Evolutionary conservation across 2,329 filamentous ascomycete genomes (phyloP).

Genomic region (Hypoxylon sp.): DNA sequence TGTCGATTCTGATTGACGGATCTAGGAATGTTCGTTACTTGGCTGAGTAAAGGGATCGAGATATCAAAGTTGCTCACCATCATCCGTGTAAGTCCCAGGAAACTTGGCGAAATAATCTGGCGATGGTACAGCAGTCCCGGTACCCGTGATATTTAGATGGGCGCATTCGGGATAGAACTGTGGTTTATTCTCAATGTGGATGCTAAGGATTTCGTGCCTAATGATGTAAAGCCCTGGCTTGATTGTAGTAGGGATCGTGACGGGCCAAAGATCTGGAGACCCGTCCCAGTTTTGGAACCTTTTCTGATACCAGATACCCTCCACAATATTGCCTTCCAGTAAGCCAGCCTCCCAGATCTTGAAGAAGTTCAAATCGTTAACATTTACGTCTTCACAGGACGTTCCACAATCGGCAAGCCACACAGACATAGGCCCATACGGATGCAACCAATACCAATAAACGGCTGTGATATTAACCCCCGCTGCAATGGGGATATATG

Average conservation of each 20-base stretch:
- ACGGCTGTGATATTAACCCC: constrained; percentile 58
- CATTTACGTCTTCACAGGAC: constrained; percentile 53
- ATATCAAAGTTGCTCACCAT: constrained; percentile 51
- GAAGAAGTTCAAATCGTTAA: constrained; percentile 56
- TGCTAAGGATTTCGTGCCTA: constrained; percentile 67
- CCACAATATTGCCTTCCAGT: constrained; percentile 53
- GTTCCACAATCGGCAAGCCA: constrained; percentile 57
- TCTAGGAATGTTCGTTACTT: constrained; percentile 49
- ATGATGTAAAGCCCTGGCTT: constrained; percentile 66
- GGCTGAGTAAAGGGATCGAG: not conserved
- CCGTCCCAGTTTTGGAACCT: constrained; percentile 59
- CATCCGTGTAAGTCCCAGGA: constrained; percentile 56
- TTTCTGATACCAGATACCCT: constrained; percentile 59
- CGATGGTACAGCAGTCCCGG: constrained; percentile 50
- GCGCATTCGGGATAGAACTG: constrained; percentile 62
- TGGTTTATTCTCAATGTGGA: constrained; percentile 65
- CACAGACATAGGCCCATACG: constrained; percentile 59
- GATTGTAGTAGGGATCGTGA: constrained; percentile 62
- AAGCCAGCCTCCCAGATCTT: constrained; percentile 60
- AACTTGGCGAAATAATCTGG: constrained; percentile 54
- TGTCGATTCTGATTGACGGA: constrained; percentile 57
- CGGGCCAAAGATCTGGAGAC: constrained; percentile 60
- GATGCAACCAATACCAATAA: constrained; percentile 61
- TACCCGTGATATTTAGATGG: constrained; percentile 56
- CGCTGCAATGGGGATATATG: constrained; percentile 57